These are phyloP conservation scores for Zymoseptoria passerinii DNA, from an alignment of 2,329 filamentous ascomycete species.

Conservation along the genomic window DNA sequence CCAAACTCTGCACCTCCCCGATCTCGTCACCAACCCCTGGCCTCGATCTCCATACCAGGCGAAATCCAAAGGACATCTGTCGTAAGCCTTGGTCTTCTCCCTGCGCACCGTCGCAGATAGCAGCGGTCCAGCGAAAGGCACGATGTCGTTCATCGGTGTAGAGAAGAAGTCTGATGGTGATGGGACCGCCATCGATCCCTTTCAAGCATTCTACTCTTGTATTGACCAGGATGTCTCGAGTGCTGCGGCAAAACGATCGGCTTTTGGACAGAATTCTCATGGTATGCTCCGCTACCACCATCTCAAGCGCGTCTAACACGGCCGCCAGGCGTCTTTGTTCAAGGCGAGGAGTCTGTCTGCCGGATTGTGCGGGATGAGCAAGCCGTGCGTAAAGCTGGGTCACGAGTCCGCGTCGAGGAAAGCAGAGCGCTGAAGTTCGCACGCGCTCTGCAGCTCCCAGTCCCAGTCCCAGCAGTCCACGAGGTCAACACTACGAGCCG, in stretches of 20 bases:
- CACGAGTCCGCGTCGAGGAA: conserved; percentile 1
- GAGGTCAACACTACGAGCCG: background rate
- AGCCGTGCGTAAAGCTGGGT: background rate
- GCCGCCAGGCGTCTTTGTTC: background rate
- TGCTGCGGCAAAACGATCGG: background rate
- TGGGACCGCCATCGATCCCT: background rate
- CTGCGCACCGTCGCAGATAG: background rate
- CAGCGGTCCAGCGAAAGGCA: background rate
- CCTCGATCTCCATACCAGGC: background rate
- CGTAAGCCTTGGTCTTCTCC: background rate
- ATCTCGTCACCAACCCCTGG: too few species aligned
- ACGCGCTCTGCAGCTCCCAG: background rate
- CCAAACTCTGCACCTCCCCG: too few species aligned
- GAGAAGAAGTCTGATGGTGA: background rate
- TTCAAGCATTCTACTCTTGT: background rate
- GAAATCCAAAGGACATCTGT: too few species aligned
- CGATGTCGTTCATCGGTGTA: background rate
- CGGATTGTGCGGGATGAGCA: background rate
- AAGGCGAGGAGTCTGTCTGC: background rate
- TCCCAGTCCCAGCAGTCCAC: conserved; percentile 1
- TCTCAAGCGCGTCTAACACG: background rate
- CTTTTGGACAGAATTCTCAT: background rate
- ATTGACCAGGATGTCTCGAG: background rate
- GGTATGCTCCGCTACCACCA: background rate
- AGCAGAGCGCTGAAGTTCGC: conserved; percentile 2